Percentiles rank a stretch among this genome's conserved stretches.
These are phyloP conservation scores for Panaeolus cyanescens DNA, from an alignment of 768 basidiomycete genomes.

Conservation along the genomic window DNA sequence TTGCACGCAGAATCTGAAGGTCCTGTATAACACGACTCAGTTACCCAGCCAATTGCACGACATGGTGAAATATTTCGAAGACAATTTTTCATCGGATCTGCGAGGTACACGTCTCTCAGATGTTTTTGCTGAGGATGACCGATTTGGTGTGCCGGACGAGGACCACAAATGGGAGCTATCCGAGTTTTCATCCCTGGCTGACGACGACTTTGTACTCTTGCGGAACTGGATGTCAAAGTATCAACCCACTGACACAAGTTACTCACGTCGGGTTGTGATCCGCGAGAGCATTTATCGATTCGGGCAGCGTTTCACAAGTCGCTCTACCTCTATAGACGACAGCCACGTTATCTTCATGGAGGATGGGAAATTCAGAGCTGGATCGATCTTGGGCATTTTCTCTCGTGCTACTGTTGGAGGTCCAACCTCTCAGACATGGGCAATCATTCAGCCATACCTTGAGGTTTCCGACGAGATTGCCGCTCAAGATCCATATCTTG, in stretches of 20 bases:
- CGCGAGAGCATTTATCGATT: background rate
- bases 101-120: background rate
- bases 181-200: background rate
- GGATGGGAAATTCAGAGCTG: background rate
- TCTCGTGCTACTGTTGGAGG: no score
- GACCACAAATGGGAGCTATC: background rate
- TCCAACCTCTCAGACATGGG: background rate
- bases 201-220: background rate
- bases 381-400: background rate
- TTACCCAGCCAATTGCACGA: background rate
- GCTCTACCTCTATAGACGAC: background rate
- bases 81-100: background rate
- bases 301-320: background rate
- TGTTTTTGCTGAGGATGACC: background rate
- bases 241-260: background rate
- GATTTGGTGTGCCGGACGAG: background rate
- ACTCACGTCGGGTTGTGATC: background rate
- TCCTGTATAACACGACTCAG: constrained; percentile 7
- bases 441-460: background rate
- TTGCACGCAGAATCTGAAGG: constrained; percentile 20
- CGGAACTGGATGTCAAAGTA: background rate
- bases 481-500: background rate
- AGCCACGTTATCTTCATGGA: background rate
- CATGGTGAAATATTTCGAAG: background rate
- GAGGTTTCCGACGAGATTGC: background rate